Conservation (phyloP, 176 grass and related monocot genomes). For the Triticum urartu region DNA sequence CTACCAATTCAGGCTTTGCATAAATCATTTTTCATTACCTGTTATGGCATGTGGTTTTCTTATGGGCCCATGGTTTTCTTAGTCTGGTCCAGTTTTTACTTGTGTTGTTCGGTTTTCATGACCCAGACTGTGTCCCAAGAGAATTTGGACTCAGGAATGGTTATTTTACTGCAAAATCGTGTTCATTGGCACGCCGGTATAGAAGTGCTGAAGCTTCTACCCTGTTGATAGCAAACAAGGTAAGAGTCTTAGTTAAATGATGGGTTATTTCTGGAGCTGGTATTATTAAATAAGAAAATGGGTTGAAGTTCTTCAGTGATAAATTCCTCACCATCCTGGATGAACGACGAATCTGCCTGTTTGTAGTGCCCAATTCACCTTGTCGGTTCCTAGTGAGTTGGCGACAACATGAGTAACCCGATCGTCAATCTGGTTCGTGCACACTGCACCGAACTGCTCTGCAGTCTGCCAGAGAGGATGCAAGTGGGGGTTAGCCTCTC, state of each 20-base stretch:
- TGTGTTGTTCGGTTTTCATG: conserved; percentile 23
- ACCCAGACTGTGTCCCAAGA: conserved; percentile 5
- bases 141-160: background rate
- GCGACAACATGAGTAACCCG: conserved; percentile 95
- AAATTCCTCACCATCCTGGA: conserved; percentile 89
- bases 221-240: conserved; percentile 62
- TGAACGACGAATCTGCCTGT: conserved; percentile 88
- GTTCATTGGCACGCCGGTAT: conserved; percentile 75
- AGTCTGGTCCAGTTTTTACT: conserved; percentile 20
- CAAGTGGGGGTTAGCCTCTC: conserved; percentile 69
- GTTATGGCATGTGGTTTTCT: conserved; percentile 18
- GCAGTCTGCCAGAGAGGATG: conserved; percentile 92
- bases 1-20: conserved; percentile 19
- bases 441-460: conserved; percentile 91
- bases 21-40: conserved; percentile 26
- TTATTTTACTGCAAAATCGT: conserved; percentile 72
- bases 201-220: conserved; percentile 91
- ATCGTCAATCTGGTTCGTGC: conserved; percentile 78
- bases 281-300: conserved; percentile 17
- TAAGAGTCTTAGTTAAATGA: conserved; percentile 35
- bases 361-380: conserved; percentile 96
- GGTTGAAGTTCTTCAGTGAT: background rate
- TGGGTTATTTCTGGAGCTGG: background rate
- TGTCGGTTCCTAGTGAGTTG: conserved; percentile 91
- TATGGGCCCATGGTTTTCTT: background rate